These are phyloP conservation scores for Nyssa sinensis DNA, from an alignment of 148 eudicot species.

Conservation along the genomic window DNA sequence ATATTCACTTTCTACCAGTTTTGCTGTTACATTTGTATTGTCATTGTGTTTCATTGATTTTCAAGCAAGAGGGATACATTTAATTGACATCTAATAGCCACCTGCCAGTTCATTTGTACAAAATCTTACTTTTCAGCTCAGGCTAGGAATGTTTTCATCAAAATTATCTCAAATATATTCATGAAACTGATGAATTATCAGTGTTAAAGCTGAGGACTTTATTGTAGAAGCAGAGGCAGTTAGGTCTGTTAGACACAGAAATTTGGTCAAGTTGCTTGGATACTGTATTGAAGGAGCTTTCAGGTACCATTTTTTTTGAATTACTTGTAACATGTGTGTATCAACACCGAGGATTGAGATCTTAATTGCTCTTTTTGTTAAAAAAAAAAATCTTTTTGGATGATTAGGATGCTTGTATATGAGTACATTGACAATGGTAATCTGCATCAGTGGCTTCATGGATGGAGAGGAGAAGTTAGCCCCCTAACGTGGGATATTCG, in stretches of 20 bases:
- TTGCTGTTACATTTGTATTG: no score
- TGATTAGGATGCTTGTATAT: conserved; percentile 38
- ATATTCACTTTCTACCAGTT: no score
- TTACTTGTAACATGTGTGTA: background rate
- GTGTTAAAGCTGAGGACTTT: conserved; percentile 30
- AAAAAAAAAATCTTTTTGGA: background rate
- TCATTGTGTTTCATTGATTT: no score
- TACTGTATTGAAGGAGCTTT: conserved; percentile 29
- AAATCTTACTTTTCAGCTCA: background rate
- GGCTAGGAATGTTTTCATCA: background rate
- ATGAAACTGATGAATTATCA: conserved; percentile 14
- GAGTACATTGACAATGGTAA: conserved; percentile 50
- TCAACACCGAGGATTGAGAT: background rate
- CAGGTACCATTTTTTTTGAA: conserved; percentile 23
- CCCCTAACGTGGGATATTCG: conserved; percentile 41
- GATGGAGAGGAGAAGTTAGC: conserved; percentile 19
- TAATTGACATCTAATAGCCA: no score
- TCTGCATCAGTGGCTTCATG: conserved; percentile 52
- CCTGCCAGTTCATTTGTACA: no score
- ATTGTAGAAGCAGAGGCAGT: conserved; percentile 33
- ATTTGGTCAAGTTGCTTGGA: conserved; percentile 48
- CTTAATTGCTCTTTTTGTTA: background rate
- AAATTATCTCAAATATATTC: background rate
- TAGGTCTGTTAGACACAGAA: conserved; percentile 36
- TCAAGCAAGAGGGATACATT: no score